Conservation (phyloP, 2,329 filamentous ascomycete species). For the Teratosphaeria gauchensis region DNA sequence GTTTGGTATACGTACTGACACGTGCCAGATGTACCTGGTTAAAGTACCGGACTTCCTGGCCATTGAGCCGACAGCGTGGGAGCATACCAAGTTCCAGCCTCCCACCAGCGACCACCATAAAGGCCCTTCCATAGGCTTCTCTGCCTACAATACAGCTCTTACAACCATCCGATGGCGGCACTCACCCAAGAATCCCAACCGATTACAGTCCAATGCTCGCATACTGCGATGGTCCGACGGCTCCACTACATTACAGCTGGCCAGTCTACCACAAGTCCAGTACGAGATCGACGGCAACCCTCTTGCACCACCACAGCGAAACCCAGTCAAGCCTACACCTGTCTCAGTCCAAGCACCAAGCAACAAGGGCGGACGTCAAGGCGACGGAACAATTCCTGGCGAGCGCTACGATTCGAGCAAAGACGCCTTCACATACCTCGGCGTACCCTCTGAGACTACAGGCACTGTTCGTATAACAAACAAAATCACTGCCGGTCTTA, state of each 20-base stretch:
- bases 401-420: slow-evolving; percentile 56
- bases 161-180: slow-evolving; percentile 61
- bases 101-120: slow-evolving; percentile 48
- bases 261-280: slow-evolving; percentile 56
- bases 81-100: slow-evolving; percentile 56
- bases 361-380: slow-evolving; percentile 24
- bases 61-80: slow-evolving; percentile 58
- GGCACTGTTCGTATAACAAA: slow-evolving; percentile 63
- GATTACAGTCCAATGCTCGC: slow-evolving; percentile 65
- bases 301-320: slow-evolving; percentile 51
- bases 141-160: slow-evolving; percentile 54
- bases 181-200: slow-evolving; percentile 53
- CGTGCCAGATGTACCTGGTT: slow-evolving; percentile 53
- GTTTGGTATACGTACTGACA: background rate
- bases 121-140: slow-evolving; percentile 40
- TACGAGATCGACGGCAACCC: slow-evolving; percentile 64
- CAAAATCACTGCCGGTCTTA: slow-evolving; percentile 65
- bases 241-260: slow-evolving; percentile 64
- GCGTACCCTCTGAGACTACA: slow-evolving; percentile 58
- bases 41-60: slow-evolving; percentile 65
- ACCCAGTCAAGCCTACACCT: slow-evolving; percentile 41
- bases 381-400: slow-evolving; percentile 9
- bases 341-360: slow-evolving; percentile 24
- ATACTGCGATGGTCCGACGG: slow-evolving; percentile 73
- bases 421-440: slow-evolving; percentile 68